phyloP scores from a whole-genome alignment of 495 filamentous ascomycete genomes.

The Talaromyces proteolyticus region DNA sequence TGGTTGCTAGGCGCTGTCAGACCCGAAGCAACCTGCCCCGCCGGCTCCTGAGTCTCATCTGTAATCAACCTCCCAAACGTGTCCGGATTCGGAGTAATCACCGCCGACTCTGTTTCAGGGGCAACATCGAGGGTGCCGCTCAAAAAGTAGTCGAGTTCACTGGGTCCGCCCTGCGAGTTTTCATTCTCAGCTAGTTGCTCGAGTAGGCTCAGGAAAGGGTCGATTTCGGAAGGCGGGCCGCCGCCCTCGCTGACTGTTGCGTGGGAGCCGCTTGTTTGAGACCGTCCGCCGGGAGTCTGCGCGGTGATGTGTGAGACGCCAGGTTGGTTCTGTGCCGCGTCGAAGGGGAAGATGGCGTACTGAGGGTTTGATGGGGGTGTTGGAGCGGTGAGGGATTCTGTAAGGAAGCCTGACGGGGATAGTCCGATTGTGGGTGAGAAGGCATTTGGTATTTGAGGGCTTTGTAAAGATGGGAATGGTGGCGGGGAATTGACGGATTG shows the following conservation, averaged over 20 bases:
- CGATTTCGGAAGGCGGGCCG: constrained; percentile 49
- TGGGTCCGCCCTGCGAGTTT: constrained; percentile 47
- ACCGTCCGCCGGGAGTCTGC: constrained; percentile 30
- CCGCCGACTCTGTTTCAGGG: neutral
- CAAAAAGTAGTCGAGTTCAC: constrained; percentile 69
- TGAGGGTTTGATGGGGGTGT: constrained; percentile 31
- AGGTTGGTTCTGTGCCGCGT: constrained; percentile 10
- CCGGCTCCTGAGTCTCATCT: no score
- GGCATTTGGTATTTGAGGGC: constrained; percentile 1
- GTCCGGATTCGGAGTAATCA: no score
- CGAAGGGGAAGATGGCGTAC: constrained; percentile 41
- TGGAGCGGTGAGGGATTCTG: constrained; percentile 14
- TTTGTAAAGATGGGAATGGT: neutral
- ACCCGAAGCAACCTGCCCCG: no score
- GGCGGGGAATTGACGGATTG: constrained; percentile 9
- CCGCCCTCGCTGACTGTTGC: constrained; percentile 9
- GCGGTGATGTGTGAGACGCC: constrained; percentile 9
- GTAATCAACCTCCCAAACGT: no score
- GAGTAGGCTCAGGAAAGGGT: constrained; percentile 72
- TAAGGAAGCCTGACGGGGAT: constrained; percentile 25
- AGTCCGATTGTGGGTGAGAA: constrained; percentile 26
- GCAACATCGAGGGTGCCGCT: constrained; percentile 23
- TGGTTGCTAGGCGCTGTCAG: no score
- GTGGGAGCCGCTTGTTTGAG: constrained; percentile 29
- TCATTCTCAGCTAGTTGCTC: constrained; percentile 78